Evolutionary conservation across 1,284 basidiomycete genomes (phyloP).

Genomic region (Leccinum glutinopallens): DNA sequence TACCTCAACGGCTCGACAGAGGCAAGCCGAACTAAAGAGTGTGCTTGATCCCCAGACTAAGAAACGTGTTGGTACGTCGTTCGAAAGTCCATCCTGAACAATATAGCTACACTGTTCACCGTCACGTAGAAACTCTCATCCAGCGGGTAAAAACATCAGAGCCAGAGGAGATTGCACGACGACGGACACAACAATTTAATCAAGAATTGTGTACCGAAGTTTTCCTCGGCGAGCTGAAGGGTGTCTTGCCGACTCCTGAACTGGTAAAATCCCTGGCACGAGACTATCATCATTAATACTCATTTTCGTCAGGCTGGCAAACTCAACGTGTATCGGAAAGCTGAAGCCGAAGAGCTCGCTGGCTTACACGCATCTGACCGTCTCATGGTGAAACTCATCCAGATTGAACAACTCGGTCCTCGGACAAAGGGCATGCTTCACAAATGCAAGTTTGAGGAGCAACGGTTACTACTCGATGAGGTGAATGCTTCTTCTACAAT

Average conservation of each 20-base stretch:
- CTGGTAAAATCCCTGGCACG: constrained; percentile 52
- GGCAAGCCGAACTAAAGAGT: constrained; percentile 83
- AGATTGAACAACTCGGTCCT: constrained; percentile 90
- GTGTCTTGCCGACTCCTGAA: constrained; percentile 86
- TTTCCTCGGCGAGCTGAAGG: constrained; percentile 86
- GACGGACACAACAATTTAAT: constrained; percentile 86
- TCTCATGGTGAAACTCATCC: constrained; percentile 95
- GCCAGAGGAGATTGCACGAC: constrained; percentile 81
- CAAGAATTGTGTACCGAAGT: constrained; percentile 82
- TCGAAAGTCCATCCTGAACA: not conserved
- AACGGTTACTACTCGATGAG: constrained; percentile 72
- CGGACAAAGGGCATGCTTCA: constrained; percentile 96
- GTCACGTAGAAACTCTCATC: constrained; percentile 78
- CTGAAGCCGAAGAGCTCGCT: constrained; percentile 86
- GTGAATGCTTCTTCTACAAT: constrained; percentile 40
- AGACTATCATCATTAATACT: constrained; percentile 17
- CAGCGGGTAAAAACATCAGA: constrained; percentile 81
- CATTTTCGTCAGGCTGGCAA: constrained; percentile 70
- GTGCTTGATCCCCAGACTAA: constrained; percentile 90
- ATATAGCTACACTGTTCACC: not conserved
- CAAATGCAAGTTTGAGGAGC: constrained; percentile 83
- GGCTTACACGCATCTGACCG: constrained; percentile 93
- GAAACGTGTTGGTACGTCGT: constrained; percentile 81
- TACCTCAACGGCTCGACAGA: constrained; percentile 63
- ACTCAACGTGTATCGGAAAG: constrained; percentile 88